Conservation (phyloP, 1,139 yeast genomes). For the Blastobotrys ciferrii region DNA sequence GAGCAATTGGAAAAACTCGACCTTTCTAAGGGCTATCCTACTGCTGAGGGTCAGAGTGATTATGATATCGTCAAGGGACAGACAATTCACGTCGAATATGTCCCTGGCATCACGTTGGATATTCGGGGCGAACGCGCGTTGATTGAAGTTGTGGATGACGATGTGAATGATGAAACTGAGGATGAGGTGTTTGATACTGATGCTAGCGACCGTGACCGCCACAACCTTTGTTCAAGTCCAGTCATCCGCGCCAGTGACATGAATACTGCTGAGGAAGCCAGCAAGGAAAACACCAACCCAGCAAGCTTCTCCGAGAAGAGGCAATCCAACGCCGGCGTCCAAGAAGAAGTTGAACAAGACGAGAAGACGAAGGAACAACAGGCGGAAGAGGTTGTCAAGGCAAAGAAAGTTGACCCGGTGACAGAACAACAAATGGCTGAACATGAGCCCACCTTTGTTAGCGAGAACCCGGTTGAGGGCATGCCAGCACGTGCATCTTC, state of each 20-base stretch:
- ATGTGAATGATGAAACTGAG: constrained; percentile 39
- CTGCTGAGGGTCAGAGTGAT: constrained; percentile 38
- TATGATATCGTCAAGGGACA: constrained; percentile 45
- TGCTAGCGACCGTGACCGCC: background rate
- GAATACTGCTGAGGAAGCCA: constrained; percentile 2
- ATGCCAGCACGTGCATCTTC: no score
- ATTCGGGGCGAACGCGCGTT: constrained; percentile 59
- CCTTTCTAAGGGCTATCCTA: constrained; percentile 24
- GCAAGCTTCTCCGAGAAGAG: constrained; percentile 1
- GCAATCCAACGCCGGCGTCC: background rate
- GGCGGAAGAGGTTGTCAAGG: background rate
- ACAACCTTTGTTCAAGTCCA: background rate
- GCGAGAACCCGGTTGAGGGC: no score
- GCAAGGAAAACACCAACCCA: constrained; percentile 7
- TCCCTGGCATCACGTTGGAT: constrained; percentile 58
- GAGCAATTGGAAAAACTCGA: constrained; percentile 27
- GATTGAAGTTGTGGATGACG: constrained; percentile 49
- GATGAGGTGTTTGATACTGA: constrained; percentile 27
- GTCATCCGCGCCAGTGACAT: background rate
- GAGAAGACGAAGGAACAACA: background rate
- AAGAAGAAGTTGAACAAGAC: background rate
- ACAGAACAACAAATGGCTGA: no score
- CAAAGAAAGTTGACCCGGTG: no score
- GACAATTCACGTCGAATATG: constrained; percentile 52
- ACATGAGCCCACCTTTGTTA: no score